Conservation (phyloP, 108 stramenopile genomes). For the Pseudonitzschia pungens region DNA sequence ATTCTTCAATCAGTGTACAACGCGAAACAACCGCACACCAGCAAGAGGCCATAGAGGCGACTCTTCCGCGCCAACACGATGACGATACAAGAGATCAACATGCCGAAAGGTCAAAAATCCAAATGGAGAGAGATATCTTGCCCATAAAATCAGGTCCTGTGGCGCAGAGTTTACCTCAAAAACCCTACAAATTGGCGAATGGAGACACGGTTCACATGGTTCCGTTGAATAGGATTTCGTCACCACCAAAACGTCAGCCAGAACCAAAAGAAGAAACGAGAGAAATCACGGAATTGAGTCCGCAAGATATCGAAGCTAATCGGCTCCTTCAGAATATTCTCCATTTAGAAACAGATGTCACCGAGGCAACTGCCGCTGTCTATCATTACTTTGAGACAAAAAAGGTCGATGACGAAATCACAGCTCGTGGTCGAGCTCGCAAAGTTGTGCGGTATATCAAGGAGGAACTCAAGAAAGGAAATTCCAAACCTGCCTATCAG, state of each 20-base stretch:
- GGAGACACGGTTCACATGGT: not conserved
- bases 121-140: not conserved
- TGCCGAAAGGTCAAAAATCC: not conserved
- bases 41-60: not conserved
- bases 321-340: slow-evolving; percentile 10
- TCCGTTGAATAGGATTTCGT: not conserved
- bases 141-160: not conserved
- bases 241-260: not conserved
- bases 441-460: slow-evolving; percentile 24
- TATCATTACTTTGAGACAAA: slow-evolving; percentile 23
- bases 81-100: slow-evolving; percentile 4
- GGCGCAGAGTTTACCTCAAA: not conserved
- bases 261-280: not conserved
- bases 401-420: slow-evolving; percentile 13
- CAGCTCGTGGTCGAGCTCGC: slow-evolving; percentile 19
- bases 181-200: not conserved
- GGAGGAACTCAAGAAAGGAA: slow-evolving; percentile 15
- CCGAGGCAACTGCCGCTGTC: slow-evolving; percentile 35
- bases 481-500: slow-evolving; percentile 25
- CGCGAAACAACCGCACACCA: not conserved
- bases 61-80: not conserved
- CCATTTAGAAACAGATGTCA: slow-evolving; percentile 10
- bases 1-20: not conserved
- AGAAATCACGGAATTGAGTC: not conserved
- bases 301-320: not conserved